A percentile compares a stretch with the other conserved stretches of the same genome.
These are phyloP conservation scores for Emmonsiellopsis sp. DNA, from an alignment of 2,329 filamentous ascomycete genomes.

Conservation along the genomic window DNA sequence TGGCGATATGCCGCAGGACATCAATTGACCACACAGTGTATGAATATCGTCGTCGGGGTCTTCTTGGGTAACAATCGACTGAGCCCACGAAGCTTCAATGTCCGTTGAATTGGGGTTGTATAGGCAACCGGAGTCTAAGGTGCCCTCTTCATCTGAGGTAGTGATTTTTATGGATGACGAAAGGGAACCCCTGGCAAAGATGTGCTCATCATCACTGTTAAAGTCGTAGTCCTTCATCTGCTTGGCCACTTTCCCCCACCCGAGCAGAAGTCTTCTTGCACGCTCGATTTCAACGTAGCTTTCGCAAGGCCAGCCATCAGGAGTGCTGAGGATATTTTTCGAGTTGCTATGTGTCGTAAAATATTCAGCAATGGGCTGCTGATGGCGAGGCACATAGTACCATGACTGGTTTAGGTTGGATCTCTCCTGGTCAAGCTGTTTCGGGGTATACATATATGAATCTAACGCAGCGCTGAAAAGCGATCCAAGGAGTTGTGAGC, in stretches of 20 bases:
- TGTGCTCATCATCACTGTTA: constrained; percentile 38
- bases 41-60: constrained; percentile 23
- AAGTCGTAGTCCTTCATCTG: constrained; percentile 50
- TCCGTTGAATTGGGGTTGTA: constrained; percentile 35
- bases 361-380: constrained; percentile 44
- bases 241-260: constrained; percentile 49
- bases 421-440: constrained; percentile 42
- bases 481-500: constrained; percentile 37
- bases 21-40: constrained; percentile 30
- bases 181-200: constrained; percentile 45
- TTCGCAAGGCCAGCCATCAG: constrained; percentile 57
- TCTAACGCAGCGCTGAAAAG: constrained; percentile 42
- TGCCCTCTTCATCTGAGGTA: constrained; percentile 19
- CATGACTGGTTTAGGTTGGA: constrained; percentile 50
- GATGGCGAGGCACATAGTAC: constrained; percentile 37
- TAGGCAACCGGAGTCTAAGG: constrained; percentile 45
- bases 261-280: constrained; percentile 46
- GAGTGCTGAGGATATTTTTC: constrained; percentile 36
- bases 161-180: constrained; percentile 27
- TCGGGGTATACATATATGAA: constrained; percentile 46
- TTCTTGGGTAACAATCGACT: constrained; percentile 21
- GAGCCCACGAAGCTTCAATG: constrained; percentile 48
- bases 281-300: constrained; percentile 47
- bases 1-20: constrained; percentile 53
- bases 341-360: constrained; percentile 35